These are phyloP conservation scores for Calonectria hongkongensis DNA, from an alignment of 2,329 filamentous ascomycete genomes.

Conservation along the genomic window DNA sequence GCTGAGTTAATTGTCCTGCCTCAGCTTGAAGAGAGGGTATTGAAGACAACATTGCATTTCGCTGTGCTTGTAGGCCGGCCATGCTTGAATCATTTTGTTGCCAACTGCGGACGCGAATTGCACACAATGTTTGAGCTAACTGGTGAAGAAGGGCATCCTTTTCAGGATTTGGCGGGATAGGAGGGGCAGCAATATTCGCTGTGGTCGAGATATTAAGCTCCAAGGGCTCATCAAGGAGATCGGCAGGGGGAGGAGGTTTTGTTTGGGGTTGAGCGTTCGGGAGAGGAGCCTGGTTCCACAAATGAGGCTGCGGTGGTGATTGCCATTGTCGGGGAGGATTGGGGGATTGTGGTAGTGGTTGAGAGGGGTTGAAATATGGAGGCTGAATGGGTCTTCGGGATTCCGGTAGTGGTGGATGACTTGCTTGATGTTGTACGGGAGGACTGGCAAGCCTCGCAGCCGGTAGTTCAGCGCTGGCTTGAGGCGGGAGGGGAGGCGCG, in stretches of 20 bases:
- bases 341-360: constrained; percentile 42
- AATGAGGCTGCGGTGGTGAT: constrained; percentile 48
- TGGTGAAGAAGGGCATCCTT: constrained; percentile 90
- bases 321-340: constrained; percentile 53
- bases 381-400: constrained; percentile 42
- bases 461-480: constrained; percentile 47
- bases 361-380: constrained; percentile 43
- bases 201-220: constrained; percentile 69
- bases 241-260: constrained; percentile 64
- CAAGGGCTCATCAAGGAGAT: constrained; percentile 75
- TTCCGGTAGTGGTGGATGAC: constrained; percentile 43
- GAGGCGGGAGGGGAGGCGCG: constrained; percentile 66
- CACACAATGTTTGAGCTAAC: constrained; percentile 81
- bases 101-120: constrained; percentile 81
- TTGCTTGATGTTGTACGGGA: constrained; percentile 47
- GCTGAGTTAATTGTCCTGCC: constrained; percentile 80
- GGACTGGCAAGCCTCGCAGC: constrained; percentile 43
- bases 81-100: constrained; percentile 84
- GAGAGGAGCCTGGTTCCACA: constrained; percentile 53
- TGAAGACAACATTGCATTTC: constrained; percentile 83
- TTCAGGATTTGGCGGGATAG: constrained; percentile 95
- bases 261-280: constrained; percentile 46
- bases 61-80: constrained; percentile 85
- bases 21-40: constrained; percentile 84
- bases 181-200: constrained; percentile 79